Evolutionary conservation across 768 basidiomycete species (phyloP).

Genomic region (Mycena pura): DNA sequence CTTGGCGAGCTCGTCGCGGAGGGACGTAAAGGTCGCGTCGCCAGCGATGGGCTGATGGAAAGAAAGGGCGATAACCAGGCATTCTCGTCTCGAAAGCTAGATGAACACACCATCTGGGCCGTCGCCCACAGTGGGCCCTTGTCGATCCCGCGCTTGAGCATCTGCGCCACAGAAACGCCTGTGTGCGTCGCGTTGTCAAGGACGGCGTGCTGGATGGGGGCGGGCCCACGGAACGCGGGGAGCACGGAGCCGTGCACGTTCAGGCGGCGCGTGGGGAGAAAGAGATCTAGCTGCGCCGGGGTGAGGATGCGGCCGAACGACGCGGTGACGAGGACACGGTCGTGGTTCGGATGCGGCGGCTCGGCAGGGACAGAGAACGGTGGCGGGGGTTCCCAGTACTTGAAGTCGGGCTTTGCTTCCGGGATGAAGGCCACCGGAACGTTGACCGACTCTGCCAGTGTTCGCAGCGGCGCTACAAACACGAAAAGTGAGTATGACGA

Average conservation of each 20-base stretch:
- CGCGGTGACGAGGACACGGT: slow-evolving; percentile 80
- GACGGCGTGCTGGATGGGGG: slow-evolving; percentile 87
- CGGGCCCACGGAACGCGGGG: slow-evolving; percentile 87
- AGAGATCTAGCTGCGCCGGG: slow-evolving; percentile 61
- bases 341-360: slow-evolving; percentile 48
- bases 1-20: slow-evolving; percentile 66
- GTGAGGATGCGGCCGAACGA: slow-evolving; percentile 92
- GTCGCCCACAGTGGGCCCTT: slow-evolving; percentile 74
- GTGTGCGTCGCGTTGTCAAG: slow-evolving; percentile 70
- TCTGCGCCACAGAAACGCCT: slow-evolving; percentile 83
- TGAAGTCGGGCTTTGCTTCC: slow-evolving; percentile 62
- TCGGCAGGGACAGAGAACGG: slow-evolving; percentile 41
- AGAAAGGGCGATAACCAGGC: too few species aligned
- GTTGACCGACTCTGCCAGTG: slow-evolving; percentile 56
- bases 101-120: slow-evolving; percentile 56
- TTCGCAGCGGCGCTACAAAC: slow-evolving; percentile 71
- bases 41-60: slow-evolving; percentile 57
- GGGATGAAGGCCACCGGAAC: slow-evolving; percentile 71
- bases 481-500: slow-evolving; percentile 10
- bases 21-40: slow-evolving; percentile 54
- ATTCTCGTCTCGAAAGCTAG: too few species aligned
- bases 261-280: slow-evolving; percentile 63
- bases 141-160: slow-evolving; percentile 82
- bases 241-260: slow-evolving; percentile 93
- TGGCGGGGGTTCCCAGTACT: slow-evolving; percentile 61